A percentile compares a stretch with the other conserved stretches of the same genome.
Evolutionary conservation across 441 rosid genomes (phyloP).

Genomic region (Populus hybrid): DNA sequence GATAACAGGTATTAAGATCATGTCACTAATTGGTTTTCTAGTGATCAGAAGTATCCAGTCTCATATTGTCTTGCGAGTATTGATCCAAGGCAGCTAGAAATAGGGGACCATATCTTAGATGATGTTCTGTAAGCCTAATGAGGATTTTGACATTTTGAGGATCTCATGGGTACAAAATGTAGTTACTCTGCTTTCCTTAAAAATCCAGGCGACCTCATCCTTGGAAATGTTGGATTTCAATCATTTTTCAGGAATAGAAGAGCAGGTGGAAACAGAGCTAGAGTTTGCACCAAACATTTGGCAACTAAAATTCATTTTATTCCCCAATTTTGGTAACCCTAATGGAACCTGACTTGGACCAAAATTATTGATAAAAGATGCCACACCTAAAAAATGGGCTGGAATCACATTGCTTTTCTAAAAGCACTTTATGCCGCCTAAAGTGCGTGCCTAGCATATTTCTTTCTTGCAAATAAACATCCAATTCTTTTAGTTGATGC

Average conservation of each 20-base stretch:
- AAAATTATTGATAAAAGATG: neutral
- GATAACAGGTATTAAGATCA: neutral
- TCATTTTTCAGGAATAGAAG: neutral
- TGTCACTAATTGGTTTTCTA: neutral
- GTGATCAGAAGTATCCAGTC: neutral
- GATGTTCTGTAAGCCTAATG: neutral
- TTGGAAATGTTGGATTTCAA: neutral
- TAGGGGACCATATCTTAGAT: neutral
- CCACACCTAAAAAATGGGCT: neutral
- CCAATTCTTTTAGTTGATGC: neutral
- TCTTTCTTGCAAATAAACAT: conserved; percentile 1
- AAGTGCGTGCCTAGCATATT: neutral
- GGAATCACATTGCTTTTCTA: neutral
- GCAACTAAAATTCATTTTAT: neutral
- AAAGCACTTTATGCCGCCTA: neutral
- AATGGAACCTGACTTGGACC: neutral
- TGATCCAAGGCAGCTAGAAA: neutral
- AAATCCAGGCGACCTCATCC: neutral
- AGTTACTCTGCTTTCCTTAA: neutral
- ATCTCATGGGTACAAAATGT: neutral
- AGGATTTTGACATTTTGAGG: neutral
- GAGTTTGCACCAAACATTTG: neutral
- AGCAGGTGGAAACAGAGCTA: neutral
- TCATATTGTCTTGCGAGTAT: neutral
- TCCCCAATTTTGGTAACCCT: too few species aligned